These are phyloP conservation scores for Arthrinium puccinioides DNA, from an alignment of 2,329 filamentous ascomycete genomes.

Conservation along the genomic window DNA sequence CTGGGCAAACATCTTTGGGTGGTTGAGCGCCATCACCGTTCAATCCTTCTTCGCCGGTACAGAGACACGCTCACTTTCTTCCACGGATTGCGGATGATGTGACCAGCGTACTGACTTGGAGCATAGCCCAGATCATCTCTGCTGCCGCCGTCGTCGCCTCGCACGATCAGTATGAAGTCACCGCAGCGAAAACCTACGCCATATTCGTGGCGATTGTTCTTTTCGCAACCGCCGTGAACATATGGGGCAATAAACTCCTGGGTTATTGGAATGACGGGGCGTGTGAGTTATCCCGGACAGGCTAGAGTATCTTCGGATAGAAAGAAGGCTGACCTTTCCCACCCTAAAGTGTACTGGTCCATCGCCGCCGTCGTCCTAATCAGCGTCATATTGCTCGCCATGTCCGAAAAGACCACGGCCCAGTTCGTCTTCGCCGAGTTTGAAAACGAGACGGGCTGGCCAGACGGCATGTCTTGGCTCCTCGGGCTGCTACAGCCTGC, in stretches of 20 bases:
- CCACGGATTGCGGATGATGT: too few species aligned
- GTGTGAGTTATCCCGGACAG: too few species aligned
- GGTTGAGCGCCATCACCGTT: constrained; percentile 64
- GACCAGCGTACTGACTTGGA: constrained; percentile 58
- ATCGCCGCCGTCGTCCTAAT: constrained; percentile 62
- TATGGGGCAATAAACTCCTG: constrained; percentile 53
- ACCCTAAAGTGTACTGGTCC: constrained; percentile 65
- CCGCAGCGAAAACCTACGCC: constrained; percentile 66
- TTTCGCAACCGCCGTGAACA: constrained; percentile 56
- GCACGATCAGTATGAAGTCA: constrained; percentile 45
- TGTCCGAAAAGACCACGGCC: constrained; percentile 55
- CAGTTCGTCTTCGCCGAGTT: constrained; percentile 61
- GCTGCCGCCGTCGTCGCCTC: too few species aligned
- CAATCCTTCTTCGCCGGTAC: too few species aligned
- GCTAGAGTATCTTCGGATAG: too few species aligned
- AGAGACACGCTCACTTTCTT: too few species aligned
- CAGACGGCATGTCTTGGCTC: constrained; percentile 55
- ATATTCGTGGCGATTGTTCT: constrained; percentile 61
- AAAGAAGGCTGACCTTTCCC: constrained; percentile 60
- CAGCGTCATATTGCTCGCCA: constrained; percentile 60
- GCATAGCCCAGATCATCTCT: constrained; percentile 57
- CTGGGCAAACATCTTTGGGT: constrained; percentile 67
- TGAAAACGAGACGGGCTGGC: constrained; percentile 63
- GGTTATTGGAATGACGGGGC: too few species aligned
- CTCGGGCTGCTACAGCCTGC: constrained; percentile 46